phyloP scores from a whole-genome alignment of 768 basidiomycete genomes.

The Tricholoma flavovirens region DNA sequence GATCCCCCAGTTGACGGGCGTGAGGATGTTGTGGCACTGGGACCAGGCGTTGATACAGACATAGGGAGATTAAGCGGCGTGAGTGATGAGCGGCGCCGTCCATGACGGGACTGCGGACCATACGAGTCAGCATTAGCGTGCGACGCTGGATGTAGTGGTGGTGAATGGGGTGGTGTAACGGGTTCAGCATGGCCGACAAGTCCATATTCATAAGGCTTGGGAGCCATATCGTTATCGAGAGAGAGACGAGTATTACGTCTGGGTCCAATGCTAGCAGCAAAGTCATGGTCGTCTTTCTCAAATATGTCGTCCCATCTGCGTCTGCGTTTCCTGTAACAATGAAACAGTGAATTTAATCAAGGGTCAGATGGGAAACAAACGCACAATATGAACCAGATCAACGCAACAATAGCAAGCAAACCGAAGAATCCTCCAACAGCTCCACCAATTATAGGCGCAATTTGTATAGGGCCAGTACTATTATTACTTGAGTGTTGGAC shows the following conservation, averaged over 20 bases:
- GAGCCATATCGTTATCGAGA: slow-evolving; percentile 32
- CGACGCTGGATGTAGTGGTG: slow-evolving; percentile 20
- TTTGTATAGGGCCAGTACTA: slow-evolving; percentile 18
- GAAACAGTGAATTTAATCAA: slow-evolving; percentile 3
- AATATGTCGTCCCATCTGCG: slow-evolving; percentile 48
- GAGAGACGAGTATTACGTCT: slow-evolving; percentile 23
- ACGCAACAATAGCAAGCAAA: slow-evolving; percentile 35
- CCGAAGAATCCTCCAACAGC: slow-evolving; percentile 51
- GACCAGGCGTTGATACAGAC: slow-evolving; percentile 18
- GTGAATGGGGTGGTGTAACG: slow-evolving; percentile 31
- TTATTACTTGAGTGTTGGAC: slow-evolving; percentile 8
- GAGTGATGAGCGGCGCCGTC: slow-evolving; percentile 20
- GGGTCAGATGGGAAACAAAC: slow-evolving; percentile 11
- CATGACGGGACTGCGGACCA: slow-evolving; percentile 15
- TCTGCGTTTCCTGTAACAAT: slow-evolving; percentile 35
- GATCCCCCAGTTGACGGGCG: slow-evolving; percentile 43
- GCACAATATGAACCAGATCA: slow-evolving; percentile 49
- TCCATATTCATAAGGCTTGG: slow-evolving; percentile 60
- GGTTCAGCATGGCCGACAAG: slow-evolving; percentile 44
- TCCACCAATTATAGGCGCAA: slow-evolving; percentile 49
- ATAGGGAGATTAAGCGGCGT: slow-evolving; percentile 23
- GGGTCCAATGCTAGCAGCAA: slow-evolving; percentile 14
- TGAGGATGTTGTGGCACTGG: slow-evolving; percentile 23
- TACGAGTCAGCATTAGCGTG: slow-evolving; percentile 8
- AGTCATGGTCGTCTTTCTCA: slow-evolving; percentile 36